Percentiles rank a stretch among this genome's conserved stretches.
Conservation (phyloP, 805 yeast genomes). For the Lipomyces orientalis region DNA sequence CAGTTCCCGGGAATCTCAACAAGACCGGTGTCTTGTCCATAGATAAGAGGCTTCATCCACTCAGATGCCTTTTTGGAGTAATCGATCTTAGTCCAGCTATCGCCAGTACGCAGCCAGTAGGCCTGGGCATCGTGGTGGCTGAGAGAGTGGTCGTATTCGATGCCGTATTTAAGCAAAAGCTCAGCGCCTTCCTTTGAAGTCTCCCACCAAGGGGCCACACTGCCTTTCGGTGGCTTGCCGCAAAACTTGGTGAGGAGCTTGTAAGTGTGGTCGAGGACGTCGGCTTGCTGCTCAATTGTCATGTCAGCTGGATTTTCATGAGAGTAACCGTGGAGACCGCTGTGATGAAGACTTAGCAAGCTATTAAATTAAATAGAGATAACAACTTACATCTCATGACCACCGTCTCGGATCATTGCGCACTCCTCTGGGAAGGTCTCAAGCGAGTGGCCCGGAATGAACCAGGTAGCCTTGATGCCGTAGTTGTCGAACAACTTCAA, state of each 20-base stretch:
- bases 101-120: slow-evolving; percentile 49
- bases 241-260: slow-evolving; percentile 46
- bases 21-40: slow-evolving; percentile 47
- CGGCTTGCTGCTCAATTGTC: slow-evolving; percentile 48
- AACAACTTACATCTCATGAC: slow-evolving; percentile 45
- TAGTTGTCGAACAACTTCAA: slow-evolving; percentile 47
- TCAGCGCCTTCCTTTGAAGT: slow-evolving; percentile 47
- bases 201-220: slow-evolving; percentile 52
- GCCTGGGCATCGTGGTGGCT: slow-evolving; percentile 49
- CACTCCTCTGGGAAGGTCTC: slow-evolving; percentile 50
- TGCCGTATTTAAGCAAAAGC: slow-evolving; percentile 47
- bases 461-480: slow-evolving; percentile 50
- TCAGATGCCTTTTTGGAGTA: slow-evolving; percentile 47
- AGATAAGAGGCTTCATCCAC: slow-evolving; percentile 49
- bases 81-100: slow-evolving; percentile 49
- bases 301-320: slow-evolving; percentile 49
- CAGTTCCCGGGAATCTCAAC: slow-evolving; percentile 50
- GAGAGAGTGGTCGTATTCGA: slow-evolving; percentile 50
- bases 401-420: slow-evolving; percentile 46
- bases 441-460: slow-evolving; percentile 50
- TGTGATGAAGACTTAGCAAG: slow-evolving; percentile 4
- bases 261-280: slow-evolving; percentile 47
- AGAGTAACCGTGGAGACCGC: slow-evolving; percentile 49
- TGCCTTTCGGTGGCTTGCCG: slow-evolving; percentile 49
- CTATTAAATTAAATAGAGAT: background rate